These are phyloP conservation scores for Solanum dulcamara DNA, from an alignment of 257 asterid genomes.

Conservation along the genomic window DNA sequence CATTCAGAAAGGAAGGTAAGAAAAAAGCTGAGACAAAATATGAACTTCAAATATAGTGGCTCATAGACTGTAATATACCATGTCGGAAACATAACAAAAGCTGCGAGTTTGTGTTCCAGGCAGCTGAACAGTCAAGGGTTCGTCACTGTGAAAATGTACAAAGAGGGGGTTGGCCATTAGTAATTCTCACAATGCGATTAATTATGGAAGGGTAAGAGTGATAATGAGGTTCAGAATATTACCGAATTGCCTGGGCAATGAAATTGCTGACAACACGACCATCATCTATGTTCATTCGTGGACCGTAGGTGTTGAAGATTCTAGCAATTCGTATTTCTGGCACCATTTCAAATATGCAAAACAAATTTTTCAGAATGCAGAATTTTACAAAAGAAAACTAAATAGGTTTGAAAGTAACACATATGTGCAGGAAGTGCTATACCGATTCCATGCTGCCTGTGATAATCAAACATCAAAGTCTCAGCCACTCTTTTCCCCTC, in stretches of 20 bases:
- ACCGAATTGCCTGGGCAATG: conserved; percentile 97
- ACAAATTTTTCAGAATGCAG: background rate
- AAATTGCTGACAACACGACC: conserved; percentile 99
- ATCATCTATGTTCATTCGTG: conserved; percentile 96
- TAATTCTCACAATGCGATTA: conserved; percentile 2
- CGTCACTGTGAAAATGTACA: conserved; percentile 40
- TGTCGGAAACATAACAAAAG: conserved; percentile 90
- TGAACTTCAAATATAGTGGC: background rate
- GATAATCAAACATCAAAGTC: conserved; percentile 96
- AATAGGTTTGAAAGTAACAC: background rate
- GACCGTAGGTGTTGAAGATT: conserved; percentile 95
- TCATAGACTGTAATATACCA: conserved; percentile 26
- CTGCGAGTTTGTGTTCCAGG: conserved; percentile 99
- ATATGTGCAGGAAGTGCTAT: background rate
- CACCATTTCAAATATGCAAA: background rate
- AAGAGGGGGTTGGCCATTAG: background rate
- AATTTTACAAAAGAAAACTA: background rate
- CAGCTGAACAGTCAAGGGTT: conserved; percentile 88
- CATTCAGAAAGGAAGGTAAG: background rate
- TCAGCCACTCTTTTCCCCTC: conserved; percentile 97
- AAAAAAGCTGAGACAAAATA: background rate
- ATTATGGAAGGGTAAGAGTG: background rate
- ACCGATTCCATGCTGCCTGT: conserved; percentile 94
- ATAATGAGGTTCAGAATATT: background rate
- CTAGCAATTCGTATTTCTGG: conserved; percentile 91